These are phyloP conservation scores for Fusarium xyrophilum DNA, from an alignment of 2,329 filamentous ascomycete genomes.

Conservation along the genomic window DNA sequence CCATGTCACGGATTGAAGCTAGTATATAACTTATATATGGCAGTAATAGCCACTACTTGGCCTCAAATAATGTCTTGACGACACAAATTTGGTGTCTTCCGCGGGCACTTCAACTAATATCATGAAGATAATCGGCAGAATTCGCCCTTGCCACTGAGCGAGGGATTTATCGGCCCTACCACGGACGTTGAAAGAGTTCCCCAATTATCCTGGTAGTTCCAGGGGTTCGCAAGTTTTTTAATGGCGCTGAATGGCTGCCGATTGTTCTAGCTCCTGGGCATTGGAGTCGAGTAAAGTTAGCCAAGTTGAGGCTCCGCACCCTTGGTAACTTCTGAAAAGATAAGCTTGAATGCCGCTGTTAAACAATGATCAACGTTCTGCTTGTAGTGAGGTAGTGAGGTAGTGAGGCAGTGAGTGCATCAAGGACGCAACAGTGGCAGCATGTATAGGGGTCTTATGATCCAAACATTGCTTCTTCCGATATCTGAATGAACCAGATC, in stretches of 20 bases:
- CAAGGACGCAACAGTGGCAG: background rate
- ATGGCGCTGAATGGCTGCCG: conserved; percentile 24
- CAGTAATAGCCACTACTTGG: background rate
- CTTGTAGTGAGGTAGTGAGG: background rate
- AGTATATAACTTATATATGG: background rate
- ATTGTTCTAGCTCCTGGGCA: conserved; percentile 23
- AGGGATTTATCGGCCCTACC: conserved; percentile 23
- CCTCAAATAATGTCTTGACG: background rate
- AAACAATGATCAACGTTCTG: background rate
- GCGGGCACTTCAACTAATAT: background rate
- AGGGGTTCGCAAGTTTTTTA: conserved; percentile 18
- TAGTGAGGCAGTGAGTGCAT: background rate
- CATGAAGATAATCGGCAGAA: background rate
- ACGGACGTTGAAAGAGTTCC: conserved; percentile 20
- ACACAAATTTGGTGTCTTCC: background rate
- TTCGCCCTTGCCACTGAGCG: background rate
- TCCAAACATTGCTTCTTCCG: background rate
- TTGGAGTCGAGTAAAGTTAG: conserved; percentile 18
- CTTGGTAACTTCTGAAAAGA: background rate
- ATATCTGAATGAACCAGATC: background rate
- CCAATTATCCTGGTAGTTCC: conserved; percentile 18
- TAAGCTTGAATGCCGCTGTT: conserved; percentile 5
- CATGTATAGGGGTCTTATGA: background rate
- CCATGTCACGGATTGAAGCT: background rate
- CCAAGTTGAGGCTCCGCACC: conserved; percentile 22